Evolutionary conservation across 176 grass and related monocot genomes (phyloP), one percentile per base, ranked within the genome.

Genomic region (Aegilops bicornis): DNA sequence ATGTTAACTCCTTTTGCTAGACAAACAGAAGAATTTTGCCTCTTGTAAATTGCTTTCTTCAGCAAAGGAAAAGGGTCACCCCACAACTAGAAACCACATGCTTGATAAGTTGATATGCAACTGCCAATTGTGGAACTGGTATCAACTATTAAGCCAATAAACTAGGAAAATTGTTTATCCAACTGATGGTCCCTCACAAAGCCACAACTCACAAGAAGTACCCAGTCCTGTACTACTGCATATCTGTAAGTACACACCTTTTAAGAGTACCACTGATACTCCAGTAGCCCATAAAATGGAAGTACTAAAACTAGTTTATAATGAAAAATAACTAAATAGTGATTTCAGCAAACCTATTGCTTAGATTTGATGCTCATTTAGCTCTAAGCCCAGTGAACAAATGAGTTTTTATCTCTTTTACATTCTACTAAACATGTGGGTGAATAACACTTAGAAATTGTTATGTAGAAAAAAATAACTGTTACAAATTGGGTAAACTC

Each of bases 141-240:
- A 78, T n/a, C 2, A 33, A 50, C 37, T 50, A 64, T 32, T 7
- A 33, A 62, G 50, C 64, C 59, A 80, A 22, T 60, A 80, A 6
- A 48, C 0, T 64, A 40, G 54, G 64, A 39, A 78, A 72, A 77
- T 14, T 91, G 61, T 72, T 77, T 76, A 54, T 72, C 56, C 64
- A 85, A 70, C 14, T 40, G 40, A 84, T 85, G 90, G 82, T 91
- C 86, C 86, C 64, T 88, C 52, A 33, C 23, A 30, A 75, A 17
- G 72, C 85, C 71, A 56, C 54, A 75, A 29, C 42, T 88, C 64
- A 56, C 54, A 66, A 17, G 5, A 69, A 78, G 82, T 88, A 85
- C 77, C 23, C 48, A 7, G 80, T 39, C 77, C 60, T 62, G 33
- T 64, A 87, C 76, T 84, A 37, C 63, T 50, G n/a, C 77, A 88